Base-by-base conservation (phyloP, 192 early-diverging fungal genomes). In the Backusella macrospora region DNA sequence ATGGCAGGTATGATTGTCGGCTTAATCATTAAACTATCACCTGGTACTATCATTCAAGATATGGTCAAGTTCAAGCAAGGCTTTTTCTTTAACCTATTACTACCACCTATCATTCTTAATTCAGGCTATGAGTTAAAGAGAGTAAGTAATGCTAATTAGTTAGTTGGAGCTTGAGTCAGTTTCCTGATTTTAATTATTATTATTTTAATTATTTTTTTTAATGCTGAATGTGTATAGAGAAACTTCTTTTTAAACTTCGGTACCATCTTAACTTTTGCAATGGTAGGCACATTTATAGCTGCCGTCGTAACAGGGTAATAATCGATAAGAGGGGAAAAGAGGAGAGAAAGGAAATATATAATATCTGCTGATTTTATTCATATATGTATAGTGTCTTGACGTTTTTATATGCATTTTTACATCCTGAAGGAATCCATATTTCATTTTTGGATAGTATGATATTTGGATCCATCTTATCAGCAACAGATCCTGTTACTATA, bases 401-500 rank as follows among this genome's bases (percentile, higher is more conserved):
- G 0, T 93, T 91, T 73, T 76, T 94, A 3, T 87, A 91, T 66
- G 87, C 91, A 15, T 73, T 87, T 49, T 89, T 89, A 12, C 91
- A 92, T 64, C 81, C 94, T 12, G 91, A 92, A 62, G 84, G 83
- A 44, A 83, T 93, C 9, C 82, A 84, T 59, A 79, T 99, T 47
- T 88, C 90, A 13, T 91, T 96, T 59, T 83, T 98, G 64, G 98
- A 99, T 78, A 94, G 92, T 73, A 92, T 99, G 82, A 93, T 96
- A 34, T 94, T 98, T 78, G 98, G 98, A 16, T 87, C 95, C 13
- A 95, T 99, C 66, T 81, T 99, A 62, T 96, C 95, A 10, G 96
- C 98, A 16, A 99, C 98, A 2, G 98, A 99, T 79, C 96, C 98
- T 3, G 96, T 99, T 40, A 98, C 98, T 0, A 93, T 99, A 34